Evolutionary conservation across 2,329 filamentous ascomycete species (phyloP), one percentile per base, ranked within the genome.

Genomic region (Dactylellina parvicollis): DNA sequence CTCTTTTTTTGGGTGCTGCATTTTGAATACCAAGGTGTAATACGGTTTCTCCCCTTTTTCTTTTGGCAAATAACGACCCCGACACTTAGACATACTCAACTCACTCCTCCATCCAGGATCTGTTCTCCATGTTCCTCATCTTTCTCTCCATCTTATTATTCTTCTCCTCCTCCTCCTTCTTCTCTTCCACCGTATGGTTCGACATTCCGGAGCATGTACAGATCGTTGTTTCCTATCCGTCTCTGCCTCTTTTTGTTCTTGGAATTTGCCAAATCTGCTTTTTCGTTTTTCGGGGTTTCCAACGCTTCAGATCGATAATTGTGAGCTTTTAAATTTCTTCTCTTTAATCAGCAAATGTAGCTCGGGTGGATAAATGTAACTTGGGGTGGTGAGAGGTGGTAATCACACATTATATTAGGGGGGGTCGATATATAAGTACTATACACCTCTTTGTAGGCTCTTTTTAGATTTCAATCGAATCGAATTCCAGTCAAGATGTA

Each of bases 11-110:
- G 8, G 61, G 50, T 56, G 52, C 44, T 49, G 62, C 62, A 67
- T 67, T 44, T 47, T 55, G 52, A 56, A 67, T 67, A 67, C 62
- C 52, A 67, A 56, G 62, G 62, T 67, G 62, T 67, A 67, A 49
- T 59, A 67, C 47, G 62, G 62, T 42, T 47, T 57, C 54, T 30
- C 30, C 40, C 26, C 10, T 34, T n/a, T 47, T 14, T 12, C 14
- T 28, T 36, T 54, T 46, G 44, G 20, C 7, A 52, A 56, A 26
- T 42, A 14, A 55, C 24, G 24, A 57, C 1, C 49, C 14, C 7
- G n/a, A n/a, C 38, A 14, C 14, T 28, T 46, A 40, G 28, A 20
- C 3, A 28, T 12, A 18, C 32, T 40, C 28, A 10, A 38, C 4
- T 38, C 16, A 2, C 1, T 2, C 36, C 30, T 16, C 32, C 5